Evolutionary conservation across 495 filamentous ascomycete species (phyloP).

Genomic region (Aspergillus bertholletiae): DNA sequence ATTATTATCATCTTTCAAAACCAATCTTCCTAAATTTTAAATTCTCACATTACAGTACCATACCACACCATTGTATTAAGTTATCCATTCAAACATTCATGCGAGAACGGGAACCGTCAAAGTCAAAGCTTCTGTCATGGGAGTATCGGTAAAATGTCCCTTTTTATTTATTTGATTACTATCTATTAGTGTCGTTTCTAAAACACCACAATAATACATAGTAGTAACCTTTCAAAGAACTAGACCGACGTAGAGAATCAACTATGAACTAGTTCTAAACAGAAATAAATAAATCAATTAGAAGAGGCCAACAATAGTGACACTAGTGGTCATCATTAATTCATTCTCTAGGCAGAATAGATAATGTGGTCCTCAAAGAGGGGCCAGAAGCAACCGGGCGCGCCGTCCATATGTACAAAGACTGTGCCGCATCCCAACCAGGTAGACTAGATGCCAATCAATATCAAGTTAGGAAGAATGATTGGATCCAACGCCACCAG

Average conservation of each 20-base stretch:
- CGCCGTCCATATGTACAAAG: constrained; percentile 10
- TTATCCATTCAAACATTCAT: constrained; percentile 4
- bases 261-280: no score
- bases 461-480: not conserved
- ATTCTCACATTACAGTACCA: not conserved
- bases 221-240: not conserved
- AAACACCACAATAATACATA: not conserved
- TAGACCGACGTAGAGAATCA: not conserved
- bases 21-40: no score
- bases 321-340: not conserved
- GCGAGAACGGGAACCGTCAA: not conserved
- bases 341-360: not conserved
- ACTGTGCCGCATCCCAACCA: constrained; percentile 16
- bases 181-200: no score
- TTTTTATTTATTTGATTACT: no score
- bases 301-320: not conserved
- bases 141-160: not conserved
- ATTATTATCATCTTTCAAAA: no score
- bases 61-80: not conserved
- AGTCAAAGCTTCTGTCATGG: constrained; percentile 4
- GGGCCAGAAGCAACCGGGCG: not conserved
- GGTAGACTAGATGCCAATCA: constrained; percentile 6
- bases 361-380: not conserved
- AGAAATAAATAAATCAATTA: not conserved
- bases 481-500: not conserved